Evolutionary conservation across 371 early-diverging fungal genomes (phyloP).

Genomic region (Mortierella sp.): DNA sequence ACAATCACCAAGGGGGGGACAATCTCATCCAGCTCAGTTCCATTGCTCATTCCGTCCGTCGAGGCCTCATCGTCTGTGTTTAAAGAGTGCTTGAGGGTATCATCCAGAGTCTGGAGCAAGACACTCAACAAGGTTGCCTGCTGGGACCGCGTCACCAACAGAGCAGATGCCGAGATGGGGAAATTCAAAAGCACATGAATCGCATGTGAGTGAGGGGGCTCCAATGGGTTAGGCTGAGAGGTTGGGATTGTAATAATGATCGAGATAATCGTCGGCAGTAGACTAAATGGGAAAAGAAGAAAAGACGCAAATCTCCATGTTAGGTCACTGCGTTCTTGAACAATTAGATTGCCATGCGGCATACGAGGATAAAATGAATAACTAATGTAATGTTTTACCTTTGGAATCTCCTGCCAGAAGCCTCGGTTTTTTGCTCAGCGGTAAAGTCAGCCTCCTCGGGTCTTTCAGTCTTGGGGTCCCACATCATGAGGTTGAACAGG

Average conservation of each 20-base stretch:
- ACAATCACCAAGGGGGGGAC: conserved; percentile 78
- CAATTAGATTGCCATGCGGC: too few relatives aligned
- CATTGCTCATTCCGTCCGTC: conserved; percentile 39
- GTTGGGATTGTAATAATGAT: conserved; percentile 61
- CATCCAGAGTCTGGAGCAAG: conserved; percentile 42
- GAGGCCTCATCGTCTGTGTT: conserved; percentile 54
- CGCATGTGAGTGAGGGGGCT: conserved; percentile 82
- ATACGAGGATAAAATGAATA: background rate
- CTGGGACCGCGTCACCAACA: conserved; percentile 49
- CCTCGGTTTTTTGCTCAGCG: conserved; percentile 29
- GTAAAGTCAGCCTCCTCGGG: conserved; percentile 16
- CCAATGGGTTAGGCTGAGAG: conserved; percentile 68
- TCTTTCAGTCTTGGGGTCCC: conserved; percentile 54
- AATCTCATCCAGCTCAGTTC: conserved; percentile 68
- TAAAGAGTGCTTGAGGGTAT: conserved; percentile 46
- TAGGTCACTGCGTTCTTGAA: too few relatives aligned
- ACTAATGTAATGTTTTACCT: conserved; percentile 25
- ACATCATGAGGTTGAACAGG: conserved; percentile 68
- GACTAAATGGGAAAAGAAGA: conserved; percentile 29
- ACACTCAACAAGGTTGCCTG: conserved; percentile 29
- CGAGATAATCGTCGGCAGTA: conserved; percentile 61
- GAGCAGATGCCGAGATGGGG: conserved; percentile 35
- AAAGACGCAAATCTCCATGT: background rate
- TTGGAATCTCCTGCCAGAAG: conserved; percentile 41
- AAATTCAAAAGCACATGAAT: conserved; percentile 66